Evolutionary conservation across 1,284 basidiomycete species (phyloP).

Genomic region (Ganoderma boninense): DNA sequence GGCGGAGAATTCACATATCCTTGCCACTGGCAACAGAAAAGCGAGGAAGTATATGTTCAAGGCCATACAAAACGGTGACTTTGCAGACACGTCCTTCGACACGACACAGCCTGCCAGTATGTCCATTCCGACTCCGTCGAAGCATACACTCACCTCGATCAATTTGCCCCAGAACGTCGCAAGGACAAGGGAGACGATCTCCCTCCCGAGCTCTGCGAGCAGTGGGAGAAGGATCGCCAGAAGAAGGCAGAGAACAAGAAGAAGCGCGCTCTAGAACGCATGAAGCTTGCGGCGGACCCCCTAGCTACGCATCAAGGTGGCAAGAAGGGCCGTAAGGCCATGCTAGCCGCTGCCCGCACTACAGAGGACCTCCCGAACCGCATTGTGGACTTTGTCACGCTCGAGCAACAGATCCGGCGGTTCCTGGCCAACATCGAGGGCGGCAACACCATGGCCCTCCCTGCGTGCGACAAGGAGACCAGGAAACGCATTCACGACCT

Average conservation of each 20-base stretch:
- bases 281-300: constrained; percentile 65
- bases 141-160: not conserved
- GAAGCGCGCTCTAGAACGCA: constrained; percentile 64
- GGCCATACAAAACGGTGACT: constrained; percentile 66
- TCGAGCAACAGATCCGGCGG: constrained; percentile 75
- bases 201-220: constrained; percentile 69
- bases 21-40: constrained; percentile 54
- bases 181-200: constrained; percentile 71
- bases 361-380: constrained; percentile 60
- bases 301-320: constrained; percentile 64
- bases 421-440: constrained; percentile 69
- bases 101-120: constrained; percentile 39
- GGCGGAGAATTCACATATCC: constrained; percentile 52
- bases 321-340: constrained; percentile 74
- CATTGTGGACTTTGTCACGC: constrained; percentile 60
- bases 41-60: constrained; percentile 67
- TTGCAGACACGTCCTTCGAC: constrained; percentile 40
- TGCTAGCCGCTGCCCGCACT: constrained; percentile 59
- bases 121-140: constrained; percentile 19
- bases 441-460: constrained; percentile 66
- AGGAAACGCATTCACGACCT: constrained; percentile 82
- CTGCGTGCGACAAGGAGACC: constrained; percentile 77
- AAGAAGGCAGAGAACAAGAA: constrained; percentile 85
- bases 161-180: constrained; percentile 50
- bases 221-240: constrained; percentile 84